Percentiles rank a stretch among this genome's conserved stretches.
These are phyloP conservation scores for Podaxis pistillaris DNA, from an alignment of 768 basidiomycete genomes.

Conservation along the genomic window DNA sequence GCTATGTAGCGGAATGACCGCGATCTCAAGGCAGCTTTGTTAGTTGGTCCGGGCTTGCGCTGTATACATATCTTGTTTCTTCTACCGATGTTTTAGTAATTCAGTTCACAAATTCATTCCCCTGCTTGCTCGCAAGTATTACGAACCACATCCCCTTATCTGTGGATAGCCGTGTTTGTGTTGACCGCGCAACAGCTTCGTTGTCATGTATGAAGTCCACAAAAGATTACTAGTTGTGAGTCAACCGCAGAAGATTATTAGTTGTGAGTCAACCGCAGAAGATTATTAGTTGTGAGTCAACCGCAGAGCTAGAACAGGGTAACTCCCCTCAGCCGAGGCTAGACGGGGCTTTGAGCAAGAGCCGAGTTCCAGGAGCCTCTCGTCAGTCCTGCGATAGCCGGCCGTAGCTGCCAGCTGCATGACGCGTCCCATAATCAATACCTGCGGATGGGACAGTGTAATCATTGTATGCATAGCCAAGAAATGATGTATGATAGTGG, in stretches of 20 bases:
- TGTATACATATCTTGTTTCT: slow-evolving; percentile 33
- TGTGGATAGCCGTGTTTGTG: not conserved
- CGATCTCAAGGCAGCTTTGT: slow-evolving; percentile 48
- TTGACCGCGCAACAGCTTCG: not conserved
- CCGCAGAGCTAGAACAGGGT: too few species aligned
- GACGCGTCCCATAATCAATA: too few species aligned
- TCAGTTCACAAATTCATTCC: slow-evolving; percentile 22
- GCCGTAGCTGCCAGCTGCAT: not conserved
- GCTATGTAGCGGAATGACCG: slow-evolving; percentile 28
- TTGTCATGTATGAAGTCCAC: not conserved
- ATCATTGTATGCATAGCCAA: not conserved
- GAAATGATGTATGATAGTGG: not conserved
- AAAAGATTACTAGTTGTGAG: not conserved
- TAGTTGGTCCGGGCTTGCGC: slow-evolving; percentile 31
- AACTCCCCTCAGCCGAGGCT: too few species aligned
- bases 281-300: not conserved
- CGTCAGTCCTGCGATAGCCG: not conserved
- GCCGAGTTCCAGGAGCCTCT: slow-evolving; percentile 1
- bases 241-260: not conserved
- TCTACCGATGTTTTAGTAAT: slow-evolving; percentile 31
- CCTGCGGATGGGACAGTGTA: not conserved
- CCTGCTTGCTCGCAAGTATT: slow-evolving; percentile 18
- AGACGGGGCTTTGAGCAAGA: not conserved
- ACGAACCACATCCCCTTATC: not conserved
- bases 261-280: not conserved